Evolutionary conservation across 2,329 filamentous ascomycete species (phyloP).

Genomic region (Sporothrix inflata): DNA sequence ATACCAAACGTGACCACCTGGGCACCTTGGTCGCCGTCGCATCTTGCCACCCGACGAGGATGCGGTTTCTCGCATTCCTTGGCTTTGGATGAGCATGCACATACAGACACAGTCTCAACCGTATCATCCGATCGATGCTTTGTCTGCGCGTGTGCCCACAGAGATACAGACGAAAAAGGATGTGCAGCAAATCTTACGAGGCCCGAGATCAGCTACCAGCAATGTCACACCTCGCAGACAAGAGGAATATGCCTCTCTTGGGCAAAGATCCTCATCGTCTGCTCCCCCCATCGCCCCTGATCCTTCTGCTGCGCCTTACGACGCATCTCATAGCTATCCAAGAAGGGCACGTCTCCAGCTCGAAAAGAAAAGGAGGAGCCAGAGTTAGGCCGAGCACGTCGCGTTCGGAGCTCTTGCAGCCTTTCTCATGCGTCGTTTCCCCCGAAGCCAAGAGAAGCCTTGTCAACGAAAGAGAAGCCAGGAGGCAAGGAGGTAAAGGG

Average conservation of each 20-base stretch:
- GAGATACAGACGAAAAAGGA: neutral
- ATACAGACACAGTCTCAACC: neutral
- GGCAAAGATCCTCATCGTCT: conserved; percentile 13
- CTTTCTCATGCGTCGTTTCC: neutral
- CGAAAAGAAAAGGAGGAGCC: neutral
- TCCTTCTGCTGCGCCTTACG: neutral
- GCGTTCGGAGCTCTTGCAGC: neutral
- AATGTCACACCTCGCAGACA: neutral
- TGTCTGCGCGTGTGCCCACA: neutral
- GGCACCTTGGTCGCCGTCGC: neutral
- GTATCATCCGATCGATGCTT: neutral
- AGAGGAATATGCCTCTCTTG: conserved; percentile 10
- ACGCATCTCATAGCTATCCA: neutral
- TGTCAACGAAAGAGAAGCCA: neutral
- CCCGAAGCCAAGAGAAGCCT: neutral
- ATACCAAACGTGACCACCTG: neutral
- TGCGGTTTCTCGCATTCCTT: neutral
- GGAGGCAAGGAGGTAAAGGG: conserved; percentile 9
- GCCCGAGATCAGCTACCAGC: neutral
- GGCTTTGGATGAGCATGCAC: conserved; percentile 8
- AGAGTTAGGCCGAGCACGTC: neutral
- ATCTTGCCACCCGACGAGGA: neutral
- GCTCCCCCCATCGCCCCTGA: neutral
- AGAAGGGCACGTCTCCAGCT: neutral
- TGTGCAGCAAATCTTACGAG: conserved; percentile 6